Evolutionary conservation across 2,329 filamentous ascomycete species (phyloP).

Genomic region (Chrysoporthe puriensis): DNA sequence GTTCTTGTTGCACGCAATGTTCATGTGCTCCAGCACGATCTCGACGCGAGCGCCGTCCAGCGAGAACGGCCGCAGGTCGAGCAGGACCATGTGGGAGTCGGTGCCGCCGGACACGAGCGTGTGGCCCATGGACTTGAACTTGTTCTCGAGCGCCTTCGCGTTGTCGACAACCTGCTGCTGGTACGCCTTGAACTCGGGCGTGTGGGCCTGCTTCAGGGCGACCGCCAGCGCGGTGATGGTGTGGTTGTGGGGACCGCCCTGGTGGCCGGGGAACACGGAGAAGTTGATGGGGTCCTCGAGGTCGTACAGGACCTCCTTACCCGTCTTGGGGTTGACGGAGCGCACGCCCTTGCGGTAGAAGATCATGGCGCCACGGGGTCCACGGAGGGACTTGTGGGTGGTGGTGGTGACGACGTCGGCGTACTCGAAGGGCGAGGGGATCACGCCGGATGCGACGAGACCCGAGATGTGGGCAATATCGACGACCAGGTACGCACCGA

Average conservation of each 20-base stretch:
- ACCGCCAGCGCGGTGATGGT: constrained; percentile 97
- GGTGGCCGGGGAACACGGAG: constrained; percentile 98
- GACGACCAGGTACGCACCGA: constrained; percentile 91
- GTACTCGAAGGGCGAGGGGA: constrained; percentile 88
- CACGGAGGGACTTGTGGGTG: constrained; percentile 98
- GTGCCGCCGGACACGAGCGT: constrained; percentile 95
- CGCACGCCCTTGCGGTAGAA: constrained; percentile 98
- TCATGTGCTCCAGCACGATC: constrained; percentile 94
- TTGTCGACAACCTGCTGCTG: constrained; percentile 92
- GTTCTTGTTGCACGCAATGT: constrained; percentile 99
- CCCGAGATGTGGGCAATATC: constrained; percentile 99
- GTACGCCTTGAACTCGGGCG: constrained; percentile 89
- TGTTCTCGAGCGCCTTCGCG: constrained; percentile 85
- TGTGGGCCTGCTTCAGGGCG: constrained; percentile 90
- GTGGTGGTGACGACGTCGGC: constrained; percentile 98
- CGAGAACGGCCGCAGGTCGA: constrained; percentile 85
- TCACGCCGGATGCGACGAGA: constrained; percentile 88
- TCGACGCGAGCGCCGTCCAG: constrained; percentile 96
- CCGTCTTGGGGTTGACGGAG: constrained; percentile 85
- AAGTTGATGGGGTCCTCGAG: constrained; percentile 97
- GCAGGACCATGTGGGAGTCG: constrained; percentile 95
- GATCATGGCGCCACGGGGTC: constrained; percentile 98
- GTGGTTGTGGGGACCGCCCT: constrained; percentile 99
- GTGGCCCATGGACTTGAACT: constrained; percentile 86
- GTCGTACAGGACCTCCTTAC: constrained; percentile 88